Base-by-base conservation (phyloP, 352 stramenopile genomes). In the Phytophthora sp. region DNA sequence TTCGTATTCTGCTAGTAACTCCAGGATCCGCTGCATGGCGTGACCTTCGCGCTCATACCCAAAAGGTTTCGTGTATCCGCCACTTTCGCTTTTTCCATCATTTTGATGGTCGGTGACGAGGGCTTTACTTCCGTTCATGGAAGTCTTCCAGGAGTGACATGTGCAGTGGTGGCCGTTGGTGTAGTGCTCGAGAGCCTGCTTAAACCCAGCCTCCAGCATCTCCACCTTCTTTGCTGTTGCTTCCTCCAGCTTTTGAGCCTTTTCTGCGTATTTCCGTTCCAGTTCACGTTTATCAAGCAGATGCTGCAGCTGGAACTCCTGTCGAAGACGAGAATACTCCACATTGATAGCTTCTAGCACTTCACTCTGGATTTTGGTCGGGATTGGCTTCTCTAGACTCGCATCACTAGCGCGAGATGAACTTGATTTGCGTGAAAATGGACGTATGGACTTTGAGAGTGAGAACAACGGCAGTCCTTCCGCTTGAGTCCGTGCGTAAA, bases 201-300 rank as follows among this genome's bases (percentile, higher is more conserved):
- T 37, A 59, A 87, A 70, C 0, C 68, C 81, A 8, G 39, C 52
- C 27, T 87, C 69, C 0, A 90, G 58, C 81, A 90, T 90, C 8
- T 69, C 49, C 10, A 86, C 39, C 39, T 88, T 88, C 48, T 90
- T 87, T 2, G 69, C 46, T 2, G 60, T 58, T 4, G 57, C 46
- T 30, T 71, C 54, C 3, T 73, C 51, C 4, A 84, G 21, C 1
- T 58, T 30, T 13, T 58, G 20, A 1, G 69, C 18, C 21, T 77
- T 59, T 18, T 67, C 38, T 1, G 61, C 49, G 31, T 77, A 76
- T 20, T 72, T 55, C 0, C 15, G 17, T 26, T 74, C 58, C 1
- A 82, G 15, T 13, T 74, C 53, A 3, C 55, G 60, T 17, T 62
- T 77, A n/a, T 76, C 66, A 1, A 65, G 38, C 1, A 63, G 27